These are phyloP conservation scores for Pseudogymnoascus sp. DNA, from an alignment of 2,329 filamentous ascomycete species.

Conservation along the genomic window DNA sequence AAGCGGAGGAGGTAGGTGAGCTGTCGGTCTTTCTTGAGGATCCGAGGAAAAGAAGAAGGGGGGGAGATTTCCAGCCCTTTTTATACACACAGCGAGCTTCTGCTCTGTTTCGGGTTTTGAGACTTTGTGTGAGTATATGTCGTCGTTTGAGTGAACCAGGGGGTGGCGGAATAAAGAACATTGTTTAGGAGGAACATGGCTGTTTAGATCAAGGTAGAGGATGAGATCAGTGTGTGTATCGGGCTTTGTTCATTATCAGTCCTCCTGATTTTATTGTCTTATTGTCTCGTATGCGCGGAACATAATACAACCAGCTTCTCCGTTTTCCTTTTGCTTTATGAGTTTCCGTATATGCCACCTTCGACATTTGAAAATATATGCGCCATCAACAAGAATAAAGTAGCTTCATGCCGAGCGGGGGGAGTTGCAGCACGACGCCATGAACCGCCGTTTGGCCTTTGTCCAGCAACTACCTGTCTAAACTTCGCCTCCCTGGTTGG, in stretches of 20 bases:
- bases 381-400: conserved; percentile 27
- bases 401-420: conserved; percentile 36
- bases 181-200: not conserved
- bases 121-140: not conserved
- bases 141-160: not conserved
- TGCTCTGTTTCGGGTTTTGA: not conserved
- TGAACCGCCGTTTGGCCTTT: not conserved
- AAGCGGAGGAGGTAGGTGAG: not conserved
- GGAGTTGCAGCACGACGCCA: not conserved
- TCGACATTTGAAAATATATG: not conserved
- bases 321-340: not conserved
- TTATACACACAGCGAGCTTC: not conserved
- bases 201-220: not conserved
- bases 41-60: not conserved
- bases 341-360: not conserved
- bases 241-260: not conserved
- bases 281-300: not conserved
- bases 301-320: not conserved
- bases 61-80: not conserved
- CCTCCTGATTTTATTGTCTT: not conserved
- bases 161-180: not conserved
- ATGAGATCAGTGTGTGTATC: not conserved
- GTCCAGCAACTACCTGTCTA: not conserved
- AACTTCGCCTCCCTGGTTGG: not conserved
- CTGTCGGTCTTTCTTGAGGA: not conserved